Evolutionary conservation across 495 filamentous ascomycete genomes (phyloP), one percentile per base, ranked within the genome.

Genomic region (Corynascus novoguineensis): DNA sequence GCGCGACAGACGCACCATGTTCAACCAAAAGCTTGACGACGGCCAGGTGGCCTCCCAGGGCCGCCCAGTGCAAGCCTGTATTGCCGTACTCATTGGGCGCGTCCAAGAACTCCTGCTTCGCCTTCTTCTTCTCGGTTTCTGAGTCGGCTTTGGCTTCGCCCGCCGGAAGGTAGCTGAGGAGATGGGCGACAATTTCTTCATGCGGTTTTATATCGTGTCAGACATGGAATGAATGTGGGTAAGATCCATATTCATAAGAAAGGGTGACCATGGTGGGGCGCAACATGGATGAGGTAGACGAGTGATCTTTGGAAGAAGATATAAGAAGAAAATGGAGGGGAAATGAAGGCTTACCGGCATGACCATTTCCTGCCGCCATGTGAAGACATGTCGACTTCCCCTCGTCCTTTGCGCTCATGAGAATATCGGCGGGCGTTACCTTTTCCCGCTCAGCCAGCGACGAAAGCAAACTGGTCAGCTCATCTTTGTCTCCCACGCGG

Each of bases 41-140:
- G 29, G 81, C 80, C 3, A 96, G 70, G 63, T 96, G 90, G 14
- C 92, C 92, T 59, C 93, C 92, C 55, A 95, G 74, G 1, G 90
- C 85, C 0, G 92, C 92, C 89, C 90, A 97, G 74, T 97, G 92
- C 51, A 97, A 72, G 1, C 90, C 78, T 11, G 92, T 96, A 73
- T 96, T 96, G 27, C 90, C 92, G 25, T 85, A 83, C 55, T 81
- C 68, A 60, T 97, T 97, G 66, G 79, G 71, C 69, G 79, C 55
- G 71, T 93, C 86, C 11, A 96, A 56, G 32, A 86, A 78, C 0
- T 73, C 60, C 32, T 69, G 67, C 45, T 71, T 41, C 3, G 37
- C 73, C 55, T 69, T 60, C 19, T 64, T 73, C 55, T 69, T 60
- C 19, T 64, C 50, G 32, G 64, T 64, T 6, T 41, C 15, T 15